Percentiles rank a stretch among this genome's conserved stretches.
Evolutionary conservation across 1,284 basidiomycete genomes (phyloP).

Genomic region (Waitea zeae): DNA sequence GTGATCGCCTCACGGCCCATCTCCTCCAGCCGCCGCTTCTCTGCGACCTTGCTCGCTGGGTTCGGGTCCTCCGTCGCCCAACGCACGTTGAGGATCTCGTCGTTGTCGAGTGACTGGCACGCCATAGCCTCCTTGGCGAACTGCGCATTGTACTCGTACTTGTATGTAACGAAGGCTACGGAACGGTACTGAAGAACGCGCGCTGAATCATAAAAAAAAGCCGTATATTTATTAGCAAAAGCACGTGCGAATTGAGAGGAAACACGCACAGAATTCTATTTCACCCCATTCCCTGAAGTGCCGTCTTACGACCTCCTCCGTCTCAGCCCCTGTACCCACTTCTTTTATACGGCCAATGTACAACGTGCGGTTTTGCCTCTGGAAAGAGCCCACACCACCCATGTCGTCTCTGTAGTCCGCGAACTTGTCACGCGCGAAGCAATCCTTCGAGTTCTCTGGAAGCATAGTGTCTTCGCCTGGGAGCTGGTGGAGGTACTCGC

Average conservation of each 20-base stretch:
- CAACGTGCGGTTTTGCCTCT: constrained; percentile 83
- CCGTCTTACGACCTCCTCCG: constrained; percentile 74
- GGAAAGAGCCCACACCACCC: constrained; percentile 97
- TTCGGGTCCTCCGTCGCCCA: constrained; percentile 98
- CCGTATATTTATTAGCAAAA: not conserved
- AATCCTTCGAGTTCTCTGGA: constrained; percentile 88
- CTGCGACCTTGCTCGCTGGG: constrained; percentile 70
- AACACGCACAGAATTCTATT: constrained; percentile 71
- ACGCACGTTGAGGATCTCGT: constrained; percentile 94
- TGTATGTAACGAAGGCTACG: constrained; percentile 95
- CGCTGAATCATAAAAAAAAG: constrained; percentile 25
- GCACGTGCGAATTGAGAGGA: constrained; percentile 1
- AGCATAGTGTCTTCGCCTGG: constrained; percentile 52
- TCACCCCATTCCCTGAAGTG: constrained; percentile 99
- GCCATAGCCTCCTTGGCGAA: constrained; percentile 99
- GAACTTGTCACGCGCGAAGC: constrained; percentile 95
- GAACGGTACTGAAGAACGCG: constrained; percentile 87
- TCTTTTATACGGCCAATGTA: constrained; percentile 93
- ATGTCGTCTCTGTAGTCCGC: constrained; percentile 97
- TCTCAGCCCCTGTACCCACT: constrained; percentile 73
- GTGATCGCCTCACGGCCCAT: constrained; percentile 75
- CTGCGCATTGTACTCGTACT: constrained; percentile 73
- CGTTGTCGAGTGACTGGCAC: constrained; percentile 92
- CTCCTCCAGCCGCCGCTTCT: constrained; percentile 67
- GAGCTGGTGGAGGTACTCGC: constrained; percentile 84